Base-by-base conservation (phyloP, 805 yeast species). In the Clavispora carvajalis region DNA sequence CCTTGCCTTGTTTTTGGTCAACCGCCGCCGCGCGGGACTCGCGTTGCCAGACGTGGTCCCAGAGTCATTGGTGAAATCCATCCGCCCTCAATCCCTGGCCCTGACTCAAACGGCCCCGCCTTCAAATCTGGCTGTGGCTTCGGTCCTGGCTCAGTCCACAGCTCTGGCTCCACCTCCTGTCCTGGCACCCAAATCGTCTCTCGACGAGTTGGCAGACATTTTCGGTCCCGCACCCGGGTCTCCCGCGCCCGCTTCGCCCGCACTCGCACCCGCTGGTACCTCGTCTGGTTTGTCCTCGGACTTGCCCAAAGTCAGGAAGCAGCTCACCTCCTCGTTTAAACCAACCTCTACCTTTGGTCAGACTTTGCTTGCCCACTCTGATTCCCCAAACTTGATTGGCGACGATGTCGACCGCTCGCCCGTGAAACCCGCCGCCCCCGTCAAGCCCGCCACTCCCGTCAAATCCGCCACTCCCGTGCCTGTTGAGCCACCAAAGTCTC, bases 301-400 rank as follows among this genome's bases (percentile, higher is more conserved):
- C 5, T 51, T 64, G 18, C 69, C 72, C 18, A 62, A 57, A 44
- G 59, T 59, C 11, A 61, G 70, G 33, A 53, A 51, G 17, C 54
- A 51, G 15, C 52, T 67, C 55, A 47, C 69, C 46, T 55, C 59
- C 49, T 54, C 74, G 44, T 91, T 90, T 63, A 83, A 77, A 39
- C 97, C 97, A 25, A 73, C 89, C 13, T 88, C 96, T 0, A 64
- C 75, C 9, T 91, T 90, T 69, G 98, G 98, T 23, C 95, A 85
- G 63, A 74, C 74, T 25, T 71, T 90, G 39, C 54, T 73, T 39
- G 53, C 58, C 6, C 59, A 62, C 33, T 33, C 43, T 17, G 29
- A 33, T 45, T 2, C 48, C 50, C 19, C 43, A 8, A 57, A 59
- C 39, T 58, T 67, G 34, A 50, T 67, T 37, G 66, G 65, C 4